Conservation (phyloP, 768 basidiomycete genomes). For the Lentinula detonsa region DNA sequence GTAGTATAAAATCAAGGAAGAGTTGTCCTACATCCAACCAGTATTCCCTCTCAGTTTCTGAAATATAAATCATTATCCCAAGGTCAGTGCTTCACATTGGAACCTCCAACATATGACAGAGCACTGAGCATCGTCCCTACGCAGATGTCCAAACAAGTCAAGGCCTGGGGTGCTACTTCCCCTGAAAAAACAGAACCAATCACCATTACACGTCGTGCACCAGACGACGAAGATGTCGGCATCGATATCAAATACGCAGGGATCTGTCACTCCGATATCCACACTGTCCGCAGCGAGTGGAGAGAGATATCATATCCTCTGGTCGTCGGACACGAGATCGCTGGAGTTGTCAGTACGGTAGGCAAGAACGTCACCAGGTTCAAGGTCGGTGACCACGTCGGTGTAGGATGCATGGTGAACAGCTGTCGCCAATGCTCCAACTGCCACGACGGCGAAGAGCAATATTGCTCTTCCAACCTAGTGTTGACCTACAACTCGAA, state of each 20-base stretch:
- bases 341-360: constrained; percentile 45
- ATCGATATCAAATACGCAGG: constrained; percentile 46
- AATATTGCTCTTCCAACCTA: constrained; percentile 29
- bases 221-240: constrained; percentile 50
- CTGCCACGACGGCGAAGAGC: constrained; percentile 47
- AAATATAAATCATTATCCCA: background rate
- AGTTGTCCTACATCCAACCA: background rate
- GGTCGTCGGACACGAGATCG: constrained; percentile 49
- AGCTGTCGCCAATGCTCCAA: constrained; percentile 43
- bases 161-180: constrained; percentile 2
- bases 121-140: background rate
- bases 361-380: constrained; percentile 48
- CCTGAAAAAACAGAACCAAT: background rate
- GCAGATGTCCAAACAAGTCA: background rate
- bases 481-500: constrained; percentile 34
- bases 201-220: constrained; percentile 8
- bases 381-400: constrained; percentile 53
- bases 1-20: background rate
- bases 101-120: background rate
- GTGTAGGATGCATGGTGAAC: constrained; percentile 43
- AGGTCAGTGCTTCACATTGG: background rate
- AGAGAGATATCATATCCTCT: constrained; percentile 23
- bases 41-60: background rate
- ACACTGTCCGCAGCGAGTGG: constrained; percentile 33
- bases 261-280: constrained; percentile 50